These are phyloP conservation scores for Luffa acutangula DNA, from an alignment of 306 rosid genomes.

Conservation along the genomic window DNA sequence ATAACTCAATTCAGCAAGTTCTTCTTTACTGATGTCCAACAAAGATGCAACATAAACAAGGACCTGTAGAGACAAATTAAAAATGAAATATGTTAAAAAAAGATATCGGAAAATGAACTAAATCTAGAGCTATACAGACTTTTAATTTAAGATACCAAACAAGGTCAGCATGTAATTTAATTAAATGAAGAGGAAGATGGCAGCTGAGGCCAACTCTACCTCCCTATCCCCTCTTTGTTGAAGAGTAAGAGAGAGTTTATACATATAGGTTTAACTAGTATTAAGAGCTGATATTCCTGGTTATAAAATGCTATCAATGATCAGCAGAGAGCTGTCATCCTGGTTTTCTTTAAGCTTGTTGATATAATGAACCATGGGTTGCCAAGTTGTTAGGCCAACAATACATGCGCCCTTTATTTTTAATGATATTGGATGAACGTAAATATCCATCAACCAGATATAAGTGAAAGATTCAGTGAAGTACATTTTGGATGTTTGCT, in stretches of 20 bases:
- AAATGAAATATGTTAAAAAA: neutral
- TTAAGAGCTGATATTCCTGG: neutral
- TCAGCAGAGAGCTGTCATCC: neutral
- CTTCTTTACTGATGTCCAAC: conserved; percentile 36
- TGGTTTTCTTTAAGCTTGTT: neutral
- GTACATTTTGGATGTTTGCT: conserved; percentile 52
- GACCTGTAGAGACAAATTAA: conserved; percentile 22
- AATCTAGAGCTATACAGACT: neutral
- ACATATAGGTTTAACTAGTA: neutral
- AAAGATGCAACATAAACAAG: conserved; percentile 39
- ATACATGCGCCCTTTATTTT: neutral
- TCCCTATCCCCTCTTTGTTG: neutral
- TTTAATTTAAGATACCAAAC: neutral
- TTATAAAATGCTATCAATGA: neutral
- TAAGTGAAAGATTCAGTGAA: neutral
- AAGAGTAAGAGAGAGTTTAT: neutral
- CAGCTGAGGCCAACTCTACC: neutral
- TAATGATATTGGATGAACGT: neutral
- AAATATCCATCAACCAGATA: neutral
- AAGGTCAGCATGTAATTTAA: neutral
- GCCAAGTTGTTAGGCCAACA: neutral
- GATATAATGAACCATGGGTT: neutral
- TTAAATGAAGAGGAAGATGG: neutral
- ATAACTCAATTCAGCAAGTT: conserved; percentile 31
- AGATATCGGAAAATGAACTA: neutral